Evolutionary conservation across 2,329 filamentous ascomycete species (phyloP), one percentile per base, ranked within the genome.

Genomic region (Erysiphe neolycopersici): DNA sequence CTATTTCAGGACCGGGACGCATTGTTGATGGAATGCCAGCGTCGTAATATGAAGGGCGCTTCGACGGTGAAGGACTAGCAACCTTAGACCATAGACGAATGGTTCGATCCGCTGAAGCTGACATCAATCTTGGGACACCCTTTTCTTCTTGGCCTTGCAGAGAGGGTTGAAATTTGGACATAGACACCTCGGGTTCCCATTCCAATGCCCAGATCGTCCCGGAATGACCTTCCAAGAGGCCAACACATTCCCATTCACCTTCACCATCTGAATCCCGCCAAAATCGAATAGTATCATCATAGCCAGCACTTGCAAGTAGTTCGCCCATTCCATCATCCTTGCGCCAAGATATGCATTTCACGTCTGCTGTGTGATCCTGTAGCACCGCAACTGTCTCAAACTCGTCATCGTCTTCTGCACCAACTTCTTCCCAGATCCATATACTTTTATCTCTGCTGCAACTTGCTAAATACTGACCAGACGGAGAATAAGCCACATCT

Each of bases 391-490:
- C 76, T 1, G 89, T 95, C 66, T 98, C 89, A 64, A 85, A 95
- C 58, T 95, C 89, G 58, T 93, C 87, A 44, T 92, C 85, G 14
- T 77, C 79, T 51, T 80, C 77, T 9, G 62, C 61, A 35, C 71
- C 71, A 44, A 94, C 71, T 58, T 95, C 89, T 61, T 98, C 89
- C 89, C 89, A 98, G 53, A 98, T 82, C 89, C 89, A 98, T 16
- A 95, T 82, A 14, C 73, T 79, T 63, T 95, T 95, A 59, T 98
- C 89, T 41, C 89, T 71, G 43, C 75, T 80, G 60, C 85, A 94
- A 0, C 85, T 94, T 5, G 89, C 89, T 4, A 98, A 68, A 53
- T 83, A 76, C 47, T 78, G 72, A 0, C 80, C 80, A 0, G 71
- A 72, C 0, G 80, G 75, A 16, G 69, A 75, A 62, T 84, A 91